Conservation (phyloP, 306 rosid genomes). For the Fragaria vesca region DNA sequence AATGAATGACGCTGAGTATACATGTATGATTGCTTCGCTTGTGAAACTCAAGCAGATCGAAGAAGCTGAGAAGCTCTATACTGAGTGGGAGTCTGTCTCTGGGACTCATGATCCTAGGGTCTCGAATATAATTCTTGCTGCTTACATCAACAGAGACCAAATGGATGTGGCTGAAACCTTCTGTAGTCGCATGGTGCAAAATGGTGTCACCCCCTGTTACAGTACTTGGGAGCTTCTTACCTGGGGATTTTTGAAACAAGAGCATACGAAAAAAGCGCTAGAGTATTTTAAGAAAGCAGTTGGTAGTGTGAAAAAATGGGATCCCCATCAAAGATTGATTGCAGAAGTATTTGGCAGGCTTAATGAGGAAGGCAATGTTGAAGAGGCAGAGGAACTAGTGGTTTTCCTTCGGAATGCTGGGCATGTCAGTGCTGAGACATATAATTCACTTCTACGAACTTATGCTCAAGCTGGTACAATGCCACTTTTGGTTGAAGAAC, state of each 20-base stretch:
- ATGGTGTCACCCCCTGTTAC: slow-evolving; percentile 57
- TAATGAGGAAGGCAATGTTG: slow-evolving; percentile 53
- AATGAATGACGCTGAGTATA: slow-evolving; percentile 74
- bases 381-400: slow-evolving; percentile 70
- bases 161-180: slow-evolving; percentile 67
- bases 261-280: slow-evolving; percentile 49
- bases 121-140: slow-evolving; percentile 70
- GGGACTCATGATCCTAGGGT: slow-evolving; percentile 71
- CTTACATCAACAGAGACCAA: slow-evolving; percentile 61
- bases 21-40: slow-evolving; percentile 82
- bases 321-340: slow-evolving; percentile 47
- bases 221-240: slow-evolving; percentile 87
- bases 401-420: slow-evolving; percentile 54
- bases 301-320: slow-evolving; percentile 73
- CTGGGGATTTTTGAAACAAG: slow-evolving; percentile 62
- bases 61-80: slow-evolving; percentile 72
- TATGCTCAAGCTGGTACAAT: slow-evolving; percentile 77
- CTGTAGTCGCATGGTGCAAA: slow-evolving; percentile 41
- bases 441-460: slow-evolving; percentile 57
- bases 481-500: slow-evolving; percentile 74
- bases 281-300: slow-evolving; percentile 58
- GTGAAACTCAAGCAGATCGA: slow-evolving; percentile 64
- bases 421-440: slow-evolving; percentile 62
- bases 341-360: slow-evolving; percentile 53
- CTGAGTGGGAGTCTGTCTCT: slow-evolving; percentile 74